Percentiles rank a stretch among this genome's conserved stretches.
These are phyloP conservation scores for Neurospora sp. DNA, from an alignment of 495 filamentous ascomycete species.

Conservation along the genomic window DNA sequence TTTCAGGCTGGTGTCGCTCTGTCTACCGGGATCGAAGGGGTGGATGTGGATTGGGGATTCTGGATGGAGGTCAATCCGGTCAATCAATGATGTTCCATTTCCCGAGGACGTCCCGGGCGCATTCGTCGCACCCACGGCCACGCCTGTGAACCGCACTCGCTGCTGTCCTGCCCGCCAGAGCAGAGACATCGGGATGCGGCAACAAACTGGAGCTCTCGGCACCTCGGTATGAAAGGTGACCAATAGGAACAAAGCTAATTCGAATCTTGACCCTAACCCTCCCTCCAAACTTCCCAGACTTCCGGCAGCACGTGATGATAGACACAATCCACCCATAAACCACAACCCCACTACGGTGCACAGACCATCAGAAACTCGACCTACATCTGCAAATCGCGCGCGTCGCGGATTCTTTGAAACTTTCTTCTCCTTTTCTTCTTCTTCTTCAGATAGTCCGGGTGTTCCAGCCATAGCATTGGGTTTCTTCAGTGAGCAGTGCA, in stretches of 20 bases:
- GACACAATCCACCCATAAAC: neutral
- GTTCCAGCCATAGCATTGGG: slow-evolving; percentile 28
- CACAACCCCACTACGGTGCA: neutral
- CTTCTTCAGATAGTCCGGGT: slow-evolving; percentile 41
- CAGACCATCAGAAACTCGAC: neutral
- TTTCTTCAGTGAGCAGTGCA: slow-evolving; percentile 24
- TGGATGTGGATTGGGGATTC: neutral
- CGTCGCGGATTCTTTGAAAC: slow-evolving; percentile 2
- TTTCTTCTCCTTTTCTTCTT: slow-evolving; percentile 16
- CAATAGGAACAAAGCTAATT: slow-evolving; percentile 19
- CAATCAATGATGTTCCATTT: neutral
- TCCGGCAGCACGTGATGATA: neutral
- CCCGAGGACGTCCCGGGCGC: neutral
- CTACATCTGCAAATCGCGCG: neutral
- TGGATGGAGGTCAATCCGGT: neutral
- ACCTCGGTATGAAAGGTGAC: slow-evolving; percentile 20
- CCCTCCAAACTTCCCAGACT: neutral
- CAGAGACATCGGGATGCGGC: neutral
- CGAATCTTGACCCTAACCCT: slow-evolving; percentile 10
- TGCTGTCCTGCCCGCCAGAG: neutral
- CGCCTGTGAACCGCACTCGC: neutral
- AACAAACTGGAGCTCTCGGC: slow-evolving; percentile 9
- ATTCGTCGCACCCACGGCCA: neutral
- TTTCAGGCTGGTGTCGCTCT: neutral
- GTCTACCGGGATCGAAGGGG: neutral